Evolutionary conservation across 169 alveolate genomes (phyloP).

Genomic region (Eimeria tenella): DNA sequence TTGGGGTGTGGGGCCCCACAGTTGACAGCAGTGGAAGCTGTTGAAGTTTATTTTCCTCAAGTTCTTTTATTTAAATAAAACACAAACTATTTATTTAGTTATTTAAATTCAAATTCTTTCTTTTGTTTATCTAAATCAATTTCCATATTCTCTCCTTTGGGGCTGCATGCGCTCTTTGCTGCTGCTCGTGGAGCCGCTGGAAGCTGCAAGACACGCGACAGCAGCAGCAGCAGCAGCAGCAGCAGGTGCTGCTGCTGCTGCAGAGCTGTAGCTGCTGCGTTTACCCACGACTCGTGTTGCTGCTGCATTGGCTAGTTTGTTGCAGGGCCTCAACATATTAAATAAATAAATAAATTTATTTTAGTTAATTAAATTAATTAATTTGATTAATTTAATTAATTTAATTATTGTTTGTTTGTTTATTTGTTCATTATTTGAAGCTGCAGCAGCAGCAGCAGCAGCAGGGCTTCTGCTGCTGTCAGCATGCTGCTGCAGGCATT

Average conservation of each 20-base stretch:
- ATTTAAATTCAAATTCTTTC: too few species aligned
- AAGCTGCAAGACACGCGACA: not conserved
- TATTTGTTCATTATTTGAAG: not conserved
- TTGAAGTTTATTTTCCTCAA: not conserved
- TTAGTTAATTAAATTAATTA: not conserved
- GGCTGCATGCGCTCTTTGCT: not conserved
- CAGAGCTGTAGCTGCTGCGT: not conserved
- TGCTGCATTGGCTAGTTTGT: not conserved
- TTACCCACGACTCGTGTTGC: not conserved
- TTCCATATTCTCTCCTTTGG: not conserved
- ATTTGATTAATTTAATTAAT: too few species aligned
- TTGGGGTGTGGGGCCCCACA: not conserved
- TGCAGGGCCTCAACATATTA: not conserved
- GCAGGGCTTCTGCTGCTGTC: too few species aligned
- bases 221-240: constrained; percentile 16
- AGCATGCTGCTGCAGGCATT: too few species aligned
- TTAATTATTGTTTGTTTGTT: not conserved
- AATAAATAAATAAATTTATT: too few species aligned
- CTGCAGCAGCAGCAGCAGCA: too few species aligned
- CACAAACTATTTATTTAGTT: too few species aligned
- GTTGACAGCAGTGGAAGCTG: not conserved
- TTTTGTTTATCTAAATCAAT: too few species aligned
- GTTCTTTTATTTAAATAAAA: not conserved
- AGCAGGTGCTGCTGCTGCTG: not conserved
- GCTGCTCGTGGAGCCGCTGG: not conserved